phyloP scores from a whole-genome alignment of 129 eudicot species.

The Flaveria trinervia region DNA sequence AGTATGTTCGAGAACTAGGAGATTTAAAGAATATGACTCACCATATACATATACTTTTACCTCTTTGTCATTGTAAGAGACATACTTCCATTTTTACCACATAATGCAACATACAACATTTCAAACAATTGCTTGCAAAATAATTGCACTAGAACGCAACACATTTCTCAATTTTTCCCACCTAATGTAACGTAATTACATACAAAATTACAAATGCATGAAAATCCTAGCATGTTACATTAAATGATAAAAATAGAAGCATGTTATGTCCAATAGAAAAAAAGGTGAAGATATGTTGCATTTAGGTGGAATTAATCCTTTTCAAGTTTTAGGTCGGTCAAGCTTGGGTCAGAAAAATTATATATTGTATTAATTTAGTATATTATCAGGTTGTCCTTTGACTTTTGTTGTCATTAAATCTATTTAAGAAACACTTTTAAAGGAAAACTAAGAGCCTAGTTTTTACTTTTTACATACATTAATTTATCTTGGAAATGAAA shows the following conservation, averaged over 20 bases:
- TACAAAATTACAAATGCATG: neutral
- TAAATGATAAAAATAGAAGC: too few relatives aligned
- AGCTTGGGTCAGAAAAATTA: neutral
- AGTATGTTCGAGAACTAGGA: neutral
- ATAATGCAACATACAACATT: neutral
- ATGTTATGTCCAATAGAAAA: too few relatives aligned
- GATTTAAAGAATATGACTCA: neutral
- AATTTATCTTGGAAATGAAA: neutral
- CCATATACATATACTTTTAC: neutral
- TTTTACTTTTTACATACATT: conserved; percentile 11
- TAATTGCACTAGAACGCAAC: neutral
- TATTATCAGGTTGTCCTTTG: conserved; percentile 1
- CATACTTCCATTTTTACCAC: neutral
- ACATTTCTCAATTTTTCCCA: neutral
- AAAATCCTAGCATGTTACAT: too few relatives aligned
- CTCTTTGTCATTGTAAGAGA: neutral
- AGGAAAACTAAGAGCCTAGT: conserved; percentile 16
- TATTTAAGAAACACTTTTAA: neutral
- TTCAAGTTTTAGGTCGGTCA: too few relatives aligned
- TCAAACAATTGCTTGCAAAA: neutral
- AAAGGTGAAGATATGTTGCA: too few relatives aligned
- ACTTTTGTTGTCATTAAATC: neutral
- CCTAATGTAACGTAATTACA: neutral
- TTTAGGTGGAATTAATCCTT: too few relatives aligned
- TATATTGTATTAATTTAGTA: neutral